phyloP scores from a whole-genome alignment of 164 flowering plant species.

The Macadamia integrifolia region DNA sequence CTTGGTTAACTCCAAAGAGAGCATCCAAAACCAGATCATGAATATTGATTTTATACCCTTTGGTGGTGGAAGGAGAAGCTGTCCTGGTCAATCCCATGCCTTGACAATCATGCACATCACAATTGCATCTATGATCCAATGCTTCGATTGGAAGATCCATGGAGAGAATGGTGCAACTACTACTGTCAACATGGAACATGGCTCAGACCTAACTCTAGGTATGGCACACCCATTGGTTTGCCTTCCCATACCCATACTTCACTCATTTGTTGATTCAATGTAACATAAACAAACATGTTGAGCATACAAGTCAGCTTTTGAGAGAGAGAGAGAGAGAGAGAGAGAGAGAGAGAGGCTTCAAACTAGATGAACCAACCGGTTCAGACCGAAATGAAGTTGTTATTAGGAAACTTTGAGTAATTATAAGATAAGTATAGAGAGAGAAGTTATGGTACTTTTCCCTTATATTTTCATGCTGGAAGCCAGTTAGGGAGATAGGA shows the following conservation, averaged over 20 bases:
- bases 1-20: conserved; percentile 9
- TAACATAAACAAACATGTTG: no score
- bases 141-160: conserved; percentile 36
- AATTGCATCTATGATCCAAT: conserved; percentile 41
- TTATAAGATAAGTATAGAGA: no score
- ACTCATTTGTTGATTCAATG: neutral
- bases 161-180: neutral
- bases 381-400: no score
- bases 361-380: no score
- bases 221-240: neutral
- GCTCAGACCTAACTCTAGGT: neutral
- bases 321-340: no score
- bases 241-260: neutral
- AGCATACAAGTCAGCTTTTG: no score
- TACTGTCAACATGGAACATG: neutral
- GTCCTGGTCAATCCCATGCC: conserved; percentile 52
- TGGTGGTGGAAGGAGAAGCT: conserved; percentile 51
- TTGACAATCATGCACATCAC: conserved; percentile 26
- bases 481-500: no score
- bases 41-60: conserved; percentile 40
- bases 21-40: conserved; percentile 17
- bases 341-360: no score
- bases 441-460: no score
- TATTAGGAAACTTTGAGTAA: no score
- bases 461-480: no score